Evolutionary conservation across 2,329 filamentous ascomycete genomes (phyloP).

Genomic region (Calonectria hongkongensis): DNA sequence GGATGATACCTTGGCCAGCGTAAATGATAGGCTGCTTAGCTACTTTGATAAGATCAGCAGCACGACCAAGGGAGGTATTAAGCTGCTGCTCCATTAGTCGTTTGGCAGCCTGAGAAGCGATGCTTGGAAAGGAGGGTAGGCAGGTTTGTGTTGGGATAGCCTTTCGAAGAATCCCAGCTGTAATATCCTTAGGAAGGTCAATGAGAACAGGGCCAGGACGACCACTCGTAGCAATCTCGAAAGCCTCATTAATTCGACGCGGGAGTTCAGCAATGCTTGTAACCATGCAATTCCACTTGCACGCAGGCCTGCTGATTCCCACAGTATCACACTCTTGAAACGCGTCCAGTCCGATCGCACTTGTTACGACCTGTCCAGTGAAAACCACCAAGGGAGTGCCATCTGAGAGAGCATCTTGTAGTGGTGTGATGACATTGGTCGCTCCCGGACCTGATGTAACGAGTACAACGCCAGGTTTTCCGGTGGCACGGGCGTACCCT

Average conservation of each 20-base stretch:
- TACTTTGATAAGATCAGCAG: slow-evolving; percentile 88
- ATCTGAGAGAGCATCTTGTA: slow-evolving; percentile 96
- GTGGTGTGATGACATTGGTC: slow-evolving; percentile 96
- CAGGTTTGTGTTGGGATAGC: slow-evolving; percentile 87
- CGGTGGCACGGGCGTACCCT: slow-evolving; percentile 89
- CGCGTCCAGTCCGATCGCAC: slow-evolving; percentile 93
- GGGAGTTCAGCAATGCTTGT: slow-evolving; percentile 96
- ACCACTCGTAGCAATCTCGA: slow-evolving; percentile 97
- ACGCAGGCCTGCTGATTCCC: slow-evolving; percentile 96
- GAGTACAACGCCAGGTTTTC: slow-evolving; percentile 95
- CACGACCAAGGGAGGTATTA: slow-evolving; percentile 82
- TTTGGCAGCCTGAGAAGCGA: slow-evolving; percentile 86
- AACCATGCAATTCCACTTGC: slow-evolving; percentile 99
- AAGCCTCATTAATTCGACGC: slow-evolving; percentile 95
- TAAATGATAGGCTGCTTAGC: slow-evolving; percentile 97
- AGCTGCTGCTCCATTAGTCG: slow-evolving; percentile 84
- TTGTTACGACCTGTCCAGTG: slow-evolving; percentile 92
- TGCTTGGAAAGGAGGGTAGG: slow-evolving; percentile 87
- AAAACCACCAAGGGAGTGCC: slow-evolving; percentile 98
- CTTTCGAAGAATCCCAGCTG: slow-evolving; percentile 86
- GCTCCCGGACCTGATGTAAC: slow-evolving; percentile 98
- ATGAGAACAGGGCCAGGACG: slow-evolving; percentile 96
- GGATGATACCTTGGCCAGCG: slow-evolving; percentile 92
- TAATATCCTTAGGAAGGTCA: slow-evolving; percentile 97
- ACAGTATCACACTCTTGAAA: slow-evolving; percentile 98